Percentiles rank a stretch among this genome's conserved stretches.
Conservation (phyloP, 78 protist genomes). For the Dictyostelium capitatum region DNA sequence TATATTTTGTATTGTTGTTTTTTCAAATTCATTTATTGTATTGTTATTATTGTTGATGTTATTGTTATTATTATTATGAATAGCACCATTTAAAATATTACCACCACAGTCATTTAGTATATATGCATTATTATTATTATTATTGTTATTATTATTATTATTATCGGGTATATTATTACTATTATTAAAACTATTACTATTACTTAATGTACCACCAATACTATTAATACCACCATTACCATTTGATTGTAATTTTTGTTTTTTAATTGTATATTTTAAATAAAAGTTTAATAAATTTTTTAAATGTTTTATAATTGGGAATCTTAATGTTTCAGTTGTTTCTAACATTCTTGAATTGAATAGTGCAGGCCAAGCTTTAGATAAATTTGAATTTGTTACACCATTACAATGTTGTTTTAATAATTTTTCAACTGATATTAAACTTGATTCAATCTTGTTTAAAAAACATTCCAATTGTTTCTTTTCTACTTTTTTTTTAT, state of each 20-base stretch:
- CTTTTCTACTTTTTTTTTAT: slow-evolving; percentile 24
- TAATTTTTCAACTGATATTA: neutral
- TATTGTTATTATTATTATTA: neutral
- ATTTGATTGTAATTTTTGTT: slow-evolving; percentile 14
- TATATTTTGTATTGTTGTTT: neutral
- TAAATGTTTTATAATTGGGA: neutral
- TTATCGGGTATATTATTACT: neutral
- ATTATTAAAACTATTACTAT: neutral
- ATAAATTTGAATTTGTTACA: neutral
- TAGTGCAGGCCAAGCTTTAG: slow-evolving; percentile 38
- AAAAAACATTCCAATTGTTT: slow-evolving; percentile 36
- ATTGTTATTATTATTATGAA: neutral
- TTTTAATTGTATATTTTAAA: slow-evolving; percentile 29
- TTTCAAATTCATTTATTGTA: slow-evolving; percentile 29
- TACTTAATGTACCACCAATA: neutral
- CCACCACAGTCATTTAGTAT: neutral
- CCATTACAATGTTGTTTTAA: slow-evolving; percentile 1
- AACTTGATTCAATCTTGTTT: neutral
- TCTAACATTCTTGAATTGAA: slow-evolving; percentile 5
- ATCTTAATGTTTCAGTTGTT: slow-evolving; percentile 4
- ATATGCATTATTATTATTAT: neutral
- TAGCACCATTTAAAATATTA: neutral
- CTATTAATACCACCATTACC: no score
- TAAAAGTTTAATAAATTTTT: slow-evolving; percentile 1
- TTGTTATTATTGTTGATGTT: neutral